Base-by-base conservation (phyloP, 371 early-diverging fungal species). In the Mortierella sp. region DNA sequence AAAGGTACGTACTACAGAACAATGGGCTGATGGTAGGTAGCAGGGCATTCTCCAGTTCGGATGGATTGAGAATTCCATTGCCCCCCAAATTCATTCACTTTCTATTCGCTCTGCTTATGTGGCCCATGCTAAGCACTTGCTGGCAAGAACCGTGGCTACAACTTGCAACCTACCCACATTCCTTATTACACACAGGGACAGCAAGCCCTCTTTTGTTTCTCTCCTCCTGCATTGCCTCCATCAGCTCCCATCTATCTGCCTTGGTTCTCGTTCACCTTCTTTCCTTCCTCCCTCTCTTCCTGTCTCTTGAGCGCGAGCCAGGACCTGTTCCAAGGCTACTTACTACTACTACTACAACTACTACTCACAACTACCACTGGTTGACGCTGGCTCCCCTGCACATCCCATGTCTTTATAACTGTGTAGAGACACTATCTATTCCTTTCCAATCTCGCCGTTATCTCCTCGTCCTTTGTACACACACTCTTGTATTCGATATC, bases 61-160 rank as follows among this genome's bases (percentile, higher is more conserved):
- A 65, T 40, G 53, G 43, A 45, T 57, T 65, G 57, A 65, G 65
- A 65, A 65, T 65, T 65, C 58, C 53, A 46, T 24, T 45, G 31
- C 29, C 47, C 37, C 37, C 58, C 45, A 39, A 27, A 43, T 41
- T 24, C n/a, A 31, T 49, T 22, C 24, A 40, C 46, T 29, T 24
- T 34, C 24, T 57, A 16, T 27, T 19, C 10, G 4, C 47, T 14
- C 21, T 27, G 16, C 10, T 9, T 4, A 37, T 28, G 16, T 34
- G 43, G 43, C 24, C 17, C 27, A n/a, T n/a, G n/a, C n/a, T n/a
- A n/a, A n/a, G n/a, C n/a, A n/a, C n/a, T n/a, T n/a, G n/a, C n/a
- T n/a, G n/a, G n/a, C n/a, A n/a, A n/a, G n/a, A n/a, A n/a, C n/a
- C n/a, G n/a, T n/a, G n/a, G n/a, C n/a, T n/a, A n/a, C n/a, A n/a